Evolutionary conservation across 1,284 basidiomycete genomes (phyloP), one percentile per base, ranked within the genome.

Genomic region (Cutaneotrichosporon sp.): DNA sequence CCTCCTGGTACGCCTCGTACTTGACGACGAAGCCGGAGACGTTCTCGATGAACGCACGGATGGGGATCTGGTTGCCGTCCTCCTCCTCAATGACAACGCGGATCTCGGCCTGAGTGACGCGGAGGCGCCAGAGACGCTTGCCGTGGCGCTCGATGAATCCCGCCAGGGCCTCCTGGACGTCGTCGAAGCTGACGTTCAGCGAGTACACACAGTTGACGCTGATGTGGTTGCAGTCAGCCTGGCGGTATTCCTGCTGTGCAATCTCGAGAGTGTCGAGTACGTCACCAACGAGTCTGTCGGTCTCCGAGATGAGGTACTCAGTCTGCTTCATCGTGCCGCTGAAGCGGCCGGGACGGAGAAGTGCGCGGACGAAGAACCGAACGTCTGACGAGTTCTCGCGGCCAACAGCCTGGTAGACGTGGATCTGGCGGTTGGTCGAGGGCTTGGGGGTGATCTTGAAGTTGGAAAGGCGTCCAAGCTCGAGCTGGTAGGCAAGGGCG

Each of bases 171-270:
- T 90, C 90, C 66, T 98, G 87, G 11, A 99, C 93, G 73, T 98
- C 94, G 71, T 97, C 95, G 73, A 98, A 97, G 42, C 89, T 90
- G 70, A 99, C 92, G 32, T 89, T 88, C 67, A 99, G 89, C 77
- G 91, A 92, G 85, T 99, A 99, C 76, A 99, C 89, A 81, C 97
- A 98, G 83, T 97, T 97, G 87, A 98, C 91, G 82, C 91, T 92
- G 78, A 97, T 95, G 79, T 97, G 92, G 80, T 97, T 97, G 83
- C 91, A 92, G 79, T 97, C 93, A 2, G 92, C 90, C 73, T 90
- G 92, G 69, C 93, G 87, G 76, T 94, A 85, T 73, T 92, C 86
- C 22, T 90, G 89, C 69, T 86, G 88, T 75, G 94, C 91, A 62
- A 97, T 89, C 81, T 99, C 96, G 58, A 99, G 86, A 5, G 94